phyloP scores from a whole-genome alignment of 208 protist species.

The Leishmania arabica region DNA sequence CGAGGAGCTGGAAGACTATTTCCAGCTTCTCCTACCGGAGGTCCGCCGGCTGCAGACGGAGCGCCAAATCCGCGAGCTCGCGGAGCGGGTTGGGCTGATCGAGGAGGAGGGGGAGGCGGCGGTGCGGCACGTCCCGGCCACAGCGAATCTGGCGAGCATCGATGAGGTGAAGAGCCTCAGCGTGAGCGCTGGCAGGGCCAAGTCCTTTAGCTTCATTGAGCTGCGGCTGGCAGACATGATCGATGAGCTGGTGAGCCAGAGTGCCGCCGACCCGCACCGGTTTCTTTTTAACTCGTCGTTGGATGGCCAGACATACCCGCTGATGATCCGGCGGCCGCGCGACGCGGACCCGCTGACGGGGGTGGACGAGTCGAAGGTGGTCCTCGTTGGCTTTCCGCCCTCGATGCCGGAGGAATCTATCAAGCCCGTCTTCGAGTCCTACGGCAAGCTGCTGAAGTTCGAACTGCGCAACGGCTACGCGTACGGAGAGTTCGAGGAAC shows the following conservation, averaged over 20 bases:
- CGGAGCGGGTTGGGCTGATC: slow-evolving; percentile 25
- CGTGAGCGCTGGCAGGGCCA: slow-evolving; percentile 55
- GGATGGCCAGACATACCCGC: slow-evolving; percentile 54
- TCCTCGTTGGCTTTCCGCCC: slow-evolving; percentile 76
- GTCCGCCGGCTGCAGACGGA: slow-evolving; percentile 75
- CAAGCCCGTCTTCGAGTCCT: slow-evolving; percentile 59
- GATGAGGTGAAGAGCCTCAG: slow-evolving; percentile 64
- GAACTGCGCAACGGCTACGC: slow-evolving; percentile 69
- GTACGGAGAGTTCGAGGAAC: slow-evolving; percentile 72
- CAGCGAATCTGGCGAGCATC: slow-evolving; percentile 59
- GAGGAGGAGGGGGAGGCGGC: slow-evolving; percentile 40
- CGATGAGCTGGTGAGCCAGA: slow-evolving; percentile 73
- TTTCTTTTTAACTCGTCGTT: slow-evolving; percentile 59
- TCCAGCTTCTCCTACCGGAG: slow-evolving; percentile 66
- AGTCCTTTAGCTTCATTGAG: slow-evolving; percentile 87
- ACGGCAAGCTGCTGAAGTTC: slow-evolving; percentile 62
- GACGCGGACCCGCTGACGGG: slow-evolving; percentile 64
- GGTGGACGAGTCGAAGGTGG: slow-evolving; percentile 65
- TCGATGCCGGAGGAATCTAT: slow-evolving; percentile 59
- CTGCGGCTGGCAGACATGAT: slow-evolving; percentile 80
- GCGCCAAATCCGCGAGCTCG: slow-evolving; percentile 62
- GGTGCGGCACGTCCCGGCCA: slow-evolving; percentile 57
- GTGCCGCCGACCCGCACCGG: slow-evolving; percentile 45
- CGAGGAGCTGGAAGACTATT: slow-evolving; percentile 74
- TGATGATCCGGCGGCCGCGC: slow-evolving; percentile 71